Percentiles rank a stretch among this genome's conserved stretches.
Evolutionary conservation across 2,329 filamentous ascomycete genomes (phyloP).

Genomic region (Microcyclospora tardicrescens): DNA sequence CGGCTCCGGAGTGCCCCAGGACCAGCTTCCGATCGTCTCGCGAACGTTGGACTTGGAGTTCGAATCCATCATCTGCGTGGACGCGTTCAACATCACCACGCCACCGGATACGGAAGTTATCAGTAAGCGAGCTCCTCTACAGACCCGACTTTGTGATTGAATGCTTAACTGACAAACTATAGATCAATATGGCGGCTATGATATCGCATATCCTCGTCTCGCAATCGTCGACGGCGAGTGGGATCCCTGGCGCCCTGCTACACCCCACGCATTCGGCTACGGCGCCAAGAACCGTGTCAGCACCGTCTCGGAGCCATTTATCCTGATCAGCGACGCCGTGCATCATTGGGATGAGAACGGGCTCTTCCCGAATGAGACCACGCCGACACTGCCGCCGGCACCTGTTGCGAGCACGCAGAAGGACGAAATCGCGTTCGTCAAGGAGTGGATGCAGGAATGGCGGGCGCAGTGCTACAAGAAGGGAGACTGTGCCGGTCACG

Average conservation of each 20-base stretch:
- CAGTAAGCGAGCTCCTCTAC: conserved; percentile 41
- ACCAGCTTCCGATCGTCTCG: conserved; percentile 57
- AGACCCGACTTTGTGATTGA: no score
- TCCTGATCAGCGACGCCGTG: conserved; percentile 60
- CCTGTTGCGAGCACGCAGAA: conserved; percentile 47
- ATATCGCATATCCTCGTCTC: conserved; percentile 58
- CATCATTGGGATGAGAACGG: conserved; percentile 44
- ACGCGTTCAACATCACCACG: conserved; percentile 55
- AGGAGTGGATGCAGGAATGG: conserved; percentile 55
- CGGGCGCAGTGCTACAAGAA: conserved; percentile 2
- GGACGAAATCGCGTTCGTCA: conserved; percentile 48
- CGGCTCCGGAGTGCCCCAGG: conserved; percentile 52
- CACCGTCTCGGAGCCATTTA: conserved; percentile 53
- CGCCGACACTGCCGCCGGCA: conserved; percentile 42
- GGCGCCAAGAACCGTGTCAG: conserved; percentile 42
- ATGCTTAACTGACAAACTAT: no score
- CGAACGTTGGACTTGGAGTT: conserved; percentile 55
- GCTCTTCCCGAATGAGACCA: conserved; percentile 50
- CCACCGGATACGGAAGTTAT: conserved; percentile 52
- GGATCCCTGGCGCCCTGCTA: conserved; percentile 69
- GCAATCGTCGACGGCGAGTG: conserved; percentile 65
- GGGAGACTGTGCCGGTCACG: not conserved
- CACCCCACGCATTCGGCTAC: conserved; percentile 50
- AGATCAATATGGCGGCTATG: conserved; percentile 49
- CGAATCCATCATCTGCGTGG: conserved; percentile 47